Percentiles rank a stretch among this genome's conserved stretches.
These are phyloP conservation scores for Calonectria fujianensis DNA, from an alignment of 2,329 filamentous ascomycete species.

Conservation along the genomic window DNA sequence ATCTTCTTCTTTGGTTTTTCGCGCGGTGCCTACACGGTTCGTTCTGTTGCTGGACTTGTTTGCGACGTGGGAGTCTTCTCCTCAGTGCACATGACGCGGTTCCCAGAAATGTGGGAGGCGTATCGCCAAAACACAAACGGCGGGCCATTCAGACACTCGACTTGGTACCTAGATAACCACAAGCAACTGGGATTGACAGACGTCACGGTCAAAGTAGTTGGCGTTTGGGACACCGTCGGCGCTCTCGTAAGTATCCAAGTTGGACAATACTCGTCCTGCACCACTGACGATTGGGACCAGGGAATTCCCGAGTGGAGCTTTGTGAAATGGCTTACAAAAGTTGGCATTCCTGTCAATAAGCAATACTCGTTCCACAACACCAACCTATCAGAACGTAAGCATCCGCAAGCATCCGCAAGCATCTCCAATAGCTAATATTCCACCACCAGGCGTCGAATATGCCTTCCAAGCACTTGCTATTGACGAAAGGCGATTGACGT, in stretches of 20 bases:
- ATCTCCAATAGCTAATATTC: background rate
- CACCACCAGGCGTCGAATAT: background rate
- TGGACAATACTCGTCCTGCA: background rate
- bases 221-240: slow-evolving; percentile 8
- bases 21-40: background rate
- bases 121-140: slow-evolving; percentile 2
- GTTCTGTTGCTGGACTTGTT: slow-evolving; percentile 6
- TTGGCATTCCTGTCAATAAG: background rate
- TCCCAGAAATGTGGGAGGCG: background rate
- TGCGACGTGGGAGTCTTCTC: background rate
- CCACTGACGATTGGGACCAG: background rate
- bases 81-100: background rate
- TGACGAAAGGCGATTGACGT: slow-evolving; percentile 4
- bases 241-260: background rate
- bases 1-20: slow-evolving; percentile 15
- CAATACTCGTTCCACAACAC: slow-evolving; percentile 16
- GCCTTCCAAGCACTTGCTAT: slow-evolving; percentile 6
- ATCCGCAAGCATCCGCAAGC: no score
- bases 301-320: slow-evolving; percentile 13
- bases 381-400: background rate
- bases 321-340: background rate
- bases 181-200: background rate
- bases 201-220: slow-evolving; percentile 1
- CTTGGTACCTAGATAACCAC: background rate
- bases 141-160: background rate